Conservation (phyloP, 2,329 filamentous ascomycete species). For the Arthrobotrys sinensis region DNA sequence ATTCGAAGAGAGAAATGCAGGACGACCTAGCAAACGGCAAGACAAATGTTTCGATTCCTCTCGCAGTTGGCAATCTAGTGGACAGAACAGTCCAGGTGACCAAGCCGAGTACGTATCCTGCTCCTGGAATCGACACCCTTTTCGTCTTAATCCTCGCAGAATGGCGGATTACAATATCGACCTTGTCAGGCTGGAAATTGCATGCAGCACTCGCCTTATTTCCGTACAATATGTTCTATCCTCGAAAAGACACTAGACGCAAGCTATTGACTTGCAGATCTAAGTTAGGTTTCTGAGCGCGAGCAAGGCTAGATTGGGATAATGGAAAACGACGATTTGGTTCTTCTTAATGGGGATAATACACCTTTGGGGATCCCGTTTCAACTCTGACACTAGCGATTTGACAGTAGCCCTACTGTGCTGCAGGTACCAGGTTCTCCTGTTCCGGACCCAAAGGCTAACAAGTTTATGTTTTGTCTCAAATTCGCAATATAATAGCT, state of each 20-base stretch:
- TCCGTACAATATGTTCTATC: constrained; percentile 4
- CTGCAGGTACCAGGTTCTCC: constrained; percentile 61
- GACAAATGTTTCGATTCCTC: constrained; percentile 37
- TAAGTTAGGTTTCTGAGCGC: constrained; percentile 18
- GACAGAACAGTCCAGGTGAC: constrained; percentile 37
- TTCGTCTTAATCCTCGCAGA: constrained; percentile 35
- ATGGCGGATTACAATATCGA: constrained; percentile 42
- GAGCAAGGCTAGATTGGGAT: constrained; percentile 13
- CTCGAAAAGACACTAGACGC: constrained; percentile 7
- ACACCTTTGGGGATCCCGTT: constrained; percentile 40
- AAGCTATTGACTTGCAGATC: constrained; percentile 41
- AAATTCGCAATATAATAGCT: constrained; percentile 37
- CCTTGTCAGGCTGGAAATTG: constrained; percentile 31
- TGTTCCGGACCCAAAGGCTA: constrained; percentile 46
- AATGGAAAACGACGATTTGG: constrained; percentile 31
- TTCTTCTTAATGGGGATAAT: constrained; percentile 34
- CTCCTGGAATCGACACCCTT: constrained; percentile 29
- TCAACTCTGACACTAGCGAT: constrained; percentile 48
- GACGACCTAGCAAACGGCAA: constrained; percentile 29
- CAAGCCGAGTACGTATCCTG: constrained; percentile 45
- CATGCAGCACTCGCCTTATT: constrained; percentile 8
- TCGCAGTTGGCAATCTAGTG: constrained; percentile 11
- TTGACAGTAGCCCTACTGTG: constrained; percentile 49
- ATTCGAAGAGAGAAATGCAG: constrained; percentile 32
- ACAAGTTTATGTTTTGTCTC: constrained; percentile 39